Evolutionary conservation across 176 grass and related monocot species (phyloP), one percentile per base, ranked within the genome.

Genomic region (Lolium multiflorum): DNA sequence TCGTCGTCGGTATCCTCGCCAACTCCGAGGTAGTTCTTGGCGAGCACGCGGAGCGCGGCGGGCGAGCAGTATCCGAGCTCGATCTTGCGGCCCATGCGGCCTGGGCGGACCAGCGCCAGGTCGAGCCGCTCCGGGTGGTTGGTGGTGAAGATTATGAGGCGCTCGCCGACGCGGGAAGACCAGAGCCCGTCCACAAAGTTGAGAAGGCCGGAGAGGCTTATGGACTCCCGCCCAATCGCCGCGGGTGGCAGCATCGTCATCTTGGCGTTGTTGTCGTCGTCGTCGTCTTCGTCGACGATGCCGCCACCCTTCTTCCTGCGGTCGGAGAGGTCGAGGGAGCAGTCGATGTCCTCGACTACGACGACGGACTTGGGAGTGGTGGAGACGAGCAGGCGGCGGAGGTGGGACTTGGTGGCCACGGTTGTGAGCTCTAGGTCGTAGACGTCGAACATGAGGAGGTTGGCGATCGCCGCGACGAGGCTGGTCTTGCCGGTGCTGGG

Each of bases 81-180:
- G 18, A 92, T 87, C 76, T 92, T 94, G 48, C 83, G 85, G 87
- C 94, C 94, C 94, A 97, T 94, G 44, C 92, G 78, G 4, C 92
- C 94, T 0, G 92, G 88, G 25, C 90, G 85, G 49, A 94, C 90
- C 62, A 94, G 80, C 83, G 92, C 90, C 51, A 86, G 80, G 83
- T 97, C 94, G 46, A 97, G 90, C 65, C 89, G 67, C 72, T 96
- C 89, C 4, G 87, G 91, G 82, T 96, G 91, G 85, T 96, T 96
- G 41, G 94, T 96, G 0, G 94, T 96, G 77, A 96, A 96, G 62
- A 93, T 89, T 74, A 96, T 90, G 15, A 93, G 89, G n/a, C 94
- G 70, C 81, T 96, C 89, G 31, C 89, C 92, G 4, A 94, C 92
- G 85, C 92, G 91, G 1, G 92, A 92, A 11, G 92, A 94, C 92